Evolutionary conservation across 306 rosid species (phyloP), one percentile per base, ranked within the genome.

Genomic region (Corylus heterophylla): DNA sequence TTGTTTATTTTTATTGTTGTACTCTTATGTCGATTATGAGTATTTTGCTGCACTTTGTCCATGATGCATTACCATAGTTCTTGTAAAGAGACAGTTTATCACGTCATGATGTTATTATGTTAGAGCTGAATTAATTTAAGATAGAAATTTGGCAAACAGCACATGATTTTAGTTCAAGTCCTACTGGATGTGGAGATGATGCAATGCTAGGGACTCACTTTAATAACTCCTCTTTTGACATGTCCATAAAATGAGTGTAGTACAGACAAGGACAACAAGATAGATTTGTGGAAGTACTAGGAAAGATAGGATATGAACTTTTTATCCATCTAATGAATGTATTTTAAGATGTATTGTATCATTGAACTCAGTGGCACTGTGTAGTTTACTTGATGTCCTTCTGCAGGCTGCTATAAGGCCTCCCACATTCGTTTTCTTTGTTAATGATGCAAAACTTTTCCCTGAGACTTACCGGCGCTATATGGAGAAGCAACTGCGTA

Each of bases 361-460:
- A 67, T 16, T 67, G 50, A 67, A 39, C 72, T 37, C 14, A 44
- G 69, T 29, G 8, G 18, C n/a, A 16, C 20, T 8, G 2, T 2
- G 0, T 67, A 70, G 47, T 76, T 44, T 49, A 78, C 29, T 76
- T 52, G 22, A 35, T 71, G 61, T 83, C 69, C 73, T 72, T 69
- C 77, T 82, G 75, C 94, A 95, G 98, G 98, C 98, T 83, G 98
- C 98, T 69, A 89, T 92, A 86, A 86, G 98, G 84, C 98, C 98
- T 14, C 98, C 98, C 29, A 92, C 98, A 51, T 92, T 95, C 83
- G 94, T 95, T 74, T 92, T 92, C 89, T 95, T 95, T 80, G 98
- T 95, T 58, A 92, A 95, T 80, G 98, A 95, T 87, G 89, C 94
- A 69, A 92, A 92, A 75, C 97, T 95, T 82, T 95, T 95, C 78